Base-by-base conservation (phyloP, 495 filamentous ascomycete genomes). In the Daldinia caldariorum region DNA sequence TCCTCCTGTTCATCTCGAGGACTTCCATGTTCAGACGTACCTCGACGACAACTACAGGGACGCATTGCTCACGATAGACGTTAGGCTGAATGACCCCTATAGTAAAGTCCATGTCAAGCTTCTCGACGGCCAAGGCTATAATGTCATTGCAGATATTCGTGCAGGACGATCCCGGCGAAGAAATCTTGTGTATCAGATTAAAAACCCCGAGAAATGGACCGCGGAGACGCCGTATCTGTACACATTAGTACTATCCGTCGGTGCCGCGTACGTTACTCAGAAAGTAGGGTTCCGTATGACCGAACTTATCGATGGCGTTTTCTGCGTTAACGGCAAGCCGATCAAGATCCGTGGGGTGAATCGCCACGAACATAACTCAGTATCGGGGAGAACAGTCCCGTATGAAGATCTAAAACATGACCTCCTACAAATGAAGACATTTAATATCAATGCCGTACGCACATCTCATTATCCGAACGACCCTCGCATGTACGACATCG, bases 391-490 rank as follows among this genome's bases (percentile, higher is more conserved):
- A 32, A 82, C 89, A 0, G 88, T 91, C 10, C 87, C 89, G 0
- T 78, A 83, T 38, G 79, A 80, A 1, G 85, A 83, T 66, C 77
- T 91, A 22, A 73, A 78, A 18, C 74, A 80, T n/a, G 89, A 91
- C 63, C 79, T 91, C 20, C 65, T 88, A 34, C 71, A 85, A 12
- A 91, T 91, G 89, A 91, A 90, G 74, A 76, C 75, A 13, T 87
- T 90, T 75, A 90, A 90, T 57, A 83, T 91, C 75, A 91, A 91
- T 66, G 86, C 89, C 5, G 80, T 91, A 32, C 82, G 89, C n/a
- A 89, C 86, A 1, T 88, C 83, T 5, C 89, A 91, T 69, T 88
- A 91, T 65, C 84, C 86, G 18, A 87, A 89, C 54, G 84, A 91
- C 63, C 76, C 82, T 1, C 77, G 76, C 16, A 78, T 91, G n/a